Conservation (phyloP, 1,284 basidiomycete genomes). For the Phenoliferia sp. region DNA sequence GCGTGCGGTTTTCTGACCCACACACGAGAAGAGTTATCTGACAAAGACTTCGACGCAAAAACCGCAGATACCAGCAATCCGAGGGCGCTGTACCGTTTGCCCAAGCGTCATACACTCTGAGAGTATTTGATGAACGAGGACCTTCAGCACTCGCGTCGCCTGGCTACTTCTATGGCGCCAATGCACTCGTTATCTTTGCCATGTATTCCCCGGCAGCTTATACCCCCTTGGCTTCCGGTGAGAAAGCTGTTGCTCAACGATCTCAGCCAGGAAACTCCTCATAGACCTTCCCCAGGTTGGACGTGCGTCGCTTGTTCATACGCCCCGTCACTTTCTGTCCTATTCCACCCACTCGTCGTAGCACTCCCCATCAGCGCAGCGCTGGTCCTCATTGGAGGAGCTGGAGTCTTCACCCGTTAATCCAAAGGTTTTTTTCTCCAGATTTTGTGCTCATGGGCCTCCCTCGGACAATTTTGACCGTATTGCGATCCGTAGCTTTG, state of each 20-base stretch:
- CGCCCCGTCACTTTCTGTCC: constrained; percentile 10
- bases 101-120: constrained; percentile 67
- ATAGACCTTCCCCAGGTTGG: constrained; percentile 13
- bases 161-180: constrained; percentile 62
- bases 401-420: constrained; percentile 23
- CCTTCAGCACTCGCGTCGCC: constrained; percentile 54
- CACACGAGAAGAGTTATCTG: too few relatives aligned
- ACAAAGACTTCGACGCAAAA: too few relatives aligned
- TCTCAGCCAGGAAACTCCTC: too few relatives aligned
- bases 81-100: constrained; percentile 64
- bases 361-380: constrained; percentile 24
- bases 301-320: constrained; percentile 26
- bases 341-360: constrained; percentile 16
- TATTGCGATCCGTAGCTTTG: too few relatives aligned
- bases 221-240: constrained; percentile 57
- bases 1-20: constrained; percentile 38
- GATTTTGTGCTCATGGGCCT: too few relatives aligned
- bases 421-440: too few relatives aligned
- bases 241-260: constrained; percentile 50
- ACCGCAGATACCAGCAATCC: constrained; percentile 56
- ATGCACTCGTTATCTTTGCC: constrained; percentile 69
- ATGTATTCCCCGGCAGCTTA: constrained; percentile 77
- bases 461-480: too few relatives aligned
- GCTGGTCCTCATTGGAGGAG: constrained; percentile 29
- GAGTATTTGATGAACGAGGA: constrained; percentile 74